Evolutionary conservation across 2,329 filamentous ascomycete genomes (phyloP).

Genomic region (Amylocarpus encephaloides): DNA sequence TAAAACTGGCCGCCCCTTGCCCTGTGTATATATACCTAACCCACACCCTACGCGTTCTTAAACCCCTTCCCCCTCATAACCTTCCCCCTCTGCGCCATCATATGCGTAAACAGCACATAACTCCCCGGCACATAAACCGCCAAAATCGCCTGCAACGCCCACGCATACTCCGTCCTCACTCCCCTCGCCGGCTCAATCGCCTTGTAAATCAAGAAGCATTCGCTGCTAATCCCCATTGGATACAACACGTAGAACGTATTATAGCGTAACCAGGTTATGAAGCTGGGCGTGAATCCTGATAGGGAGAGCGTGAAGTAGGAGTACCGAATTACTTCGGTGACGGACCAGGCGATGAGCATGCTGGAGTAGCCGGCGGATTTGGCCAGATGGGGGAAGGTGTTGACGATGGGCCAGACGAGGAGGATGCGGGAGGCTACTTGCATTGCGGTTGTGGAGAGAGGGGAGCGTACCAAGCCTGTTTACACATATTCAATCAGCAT

Average conservation of each 20-base stretch:
- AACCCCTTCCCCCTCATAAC: conserved; percentile 56
- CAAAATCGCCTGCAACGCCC: conserved; percentile 58
- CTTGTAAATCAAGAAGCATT: conserved; percentile 72
- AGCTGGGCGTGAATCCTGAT: conserved; percentile 51
- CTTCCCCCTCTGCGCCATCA: conserved; percentile 86
- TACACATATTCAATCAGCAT: neutral
- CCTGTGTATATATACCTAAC: too few relatives aligned
- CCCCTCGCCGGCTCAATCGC: conserved; percentile 55
- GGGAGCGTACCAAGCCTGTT: conserved; percentile 75
- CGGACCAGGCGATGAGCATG: conserved; percentile 81
- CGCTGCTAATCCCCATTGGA: conserved; percentile 82
- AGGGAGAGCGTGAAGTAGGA: conserved; percentile 79
- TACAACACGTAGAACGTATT: conserved; percentile 93
- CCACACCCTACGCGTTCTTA: conserved; percentile 31
- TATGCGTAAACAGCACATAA: conserved; percentile 88
- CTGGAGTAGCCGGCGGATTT: conserved; percentile 58
- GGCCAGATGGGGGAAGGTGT: conserved; percentile 63
- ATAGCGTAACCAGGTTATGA: conserved; percentile 77
- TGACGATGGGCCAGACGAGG: conserved; percentile 80
- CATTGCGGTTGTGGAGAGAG: conserved; percentile 78
- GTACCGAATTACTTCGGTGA: conserved; percentile 92
- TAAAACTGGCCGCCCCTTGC: too few relatives aligned
- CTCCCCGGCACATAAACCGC: conserved; percentile 74
- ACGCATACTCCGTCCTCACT: conserved; percentile 47
- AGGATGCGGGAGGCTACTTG: conserved; percentile 84